Percentiles rank a stretch among this genome's conserved stretches.
Conservation (phyloP, 768 basidiomycete species). For the Porphyrellus cyaneotinctus region DNA sequence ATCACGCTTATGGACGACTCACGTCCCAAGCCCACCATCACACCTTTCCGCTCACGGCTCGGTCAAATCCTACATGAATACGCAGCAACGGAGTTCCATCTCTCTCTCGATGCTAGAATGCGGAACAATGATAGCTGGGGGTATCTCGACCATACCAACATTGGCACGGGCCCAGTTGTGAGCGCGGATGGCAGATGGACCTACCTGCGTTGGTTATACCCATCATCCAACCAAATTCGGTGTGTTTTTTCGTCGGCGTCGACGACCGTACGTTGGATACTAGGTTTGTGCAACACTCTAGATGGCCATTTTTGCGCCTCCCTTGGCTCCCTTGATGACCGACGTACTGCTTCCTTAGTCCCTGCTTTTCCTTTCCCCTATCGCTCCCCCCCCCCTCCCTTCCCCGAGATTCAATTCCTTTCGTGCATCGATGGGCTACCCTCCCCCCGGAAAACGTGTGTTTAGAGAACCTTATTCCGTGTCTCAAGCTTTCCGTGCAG, state of each 20-base stretch:
- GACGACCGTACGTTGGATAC: constrained; percentile 84
- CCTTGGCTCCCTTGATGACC: constrained; percentile 69
- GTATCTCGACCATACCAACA: constrained; percentile 67
- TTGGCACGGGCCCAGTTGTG: constrained; percentile 87
- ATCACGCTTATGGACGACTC: too few species aligned
- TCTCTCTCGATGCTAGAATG: constrained; percentile 86
- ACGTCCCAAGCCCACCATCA: constrained; percentile 80
- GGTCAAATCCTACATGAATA: constrained; percentile 86
- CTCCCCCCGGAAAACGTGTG: constrained; percentile 88
- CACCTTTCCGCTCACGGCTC: constrained; percentile 78
- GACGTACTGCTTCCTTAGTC: constrained; percentile 66
- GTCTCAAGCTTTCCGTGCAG: constrained; percentile 94
- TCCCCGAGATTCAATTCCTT: constrained; percentile 34
- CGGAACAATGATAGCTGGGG: constrained; percentile 90
- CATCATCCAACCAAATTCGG: background rate
- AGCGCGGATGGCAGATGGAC: constrained; percentile 83
- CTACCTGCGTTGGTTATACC: background rate
- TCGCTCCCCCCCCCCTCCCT: constrained; percentile 58
- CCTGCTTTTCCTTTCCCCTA: constrained; percentile 62
- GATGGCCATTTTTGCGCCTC: constrained; percentile 95
- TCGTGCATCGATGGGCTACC: constrained; percentile 68
- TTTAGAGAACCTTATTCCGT: constrained; percentile 95
- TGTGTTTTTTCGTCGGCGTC: constrained; percentile 40
- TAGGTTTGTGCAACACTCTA: constrained; percentile 79
- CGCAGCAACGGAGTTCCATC: constrained; percentile 81